Evolutionary conservation across 208 protist genomes (phyloP), one percentile per base, ranked within the genome.

Genomic region (Acanthamoeba castellanii): DNA sequence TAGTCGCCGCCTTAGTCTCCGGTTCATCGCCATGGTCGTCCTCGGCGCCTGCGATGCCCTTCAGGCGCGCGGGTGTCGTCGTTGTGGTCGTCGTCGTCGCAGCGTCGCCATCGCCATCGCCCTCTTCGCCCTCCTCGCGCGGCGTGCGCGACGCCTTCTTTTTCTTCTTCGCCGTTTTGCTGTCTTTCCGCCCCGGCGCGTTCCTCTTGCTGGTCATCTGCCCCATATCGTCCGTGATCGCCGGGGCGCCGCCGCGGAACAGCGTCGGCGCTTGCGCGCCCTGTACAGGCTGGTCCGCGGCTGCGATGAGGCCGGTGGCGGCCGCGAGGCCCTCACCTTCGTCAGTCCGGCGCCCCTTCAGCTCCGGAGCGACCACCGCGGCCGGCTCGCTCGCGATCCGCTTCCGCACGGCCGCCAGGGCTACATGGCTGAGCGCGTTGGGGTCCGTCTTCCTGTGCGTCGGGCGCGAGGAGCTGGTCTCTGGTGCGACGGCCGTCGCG

Each of bases 111-210:
- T 42, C 45, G 45, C 5, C 45, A 2, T 47, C 45, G 45, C 45
- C 45, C 45, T 64, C 57, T 27, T 64, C 57, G 57, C 57, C 20
- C 20, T 61, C 16, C 20, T 64, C 20, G 57, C 57, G 57, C 57
- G 57, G 57, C 14, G 37, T 84, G 27, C 32, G 7, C n/a, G 32
- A 37, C 27, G 13, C 27, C 27, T 27, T 84, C 74, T 50, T 84
- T 16, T 84, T 84, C 74, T 47, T 37, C 74, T 84, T 84, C 32
- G 22, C 74, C 74, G 22, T 84, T 84, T 84, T 84, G 18, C 74
- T 84, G 22, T 50, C n/a, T 84, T 84, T 32, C 32, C 74, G 6
- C 32, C 34, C 74, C 45, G 30, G 34, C 74, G 22, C 74, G 37
- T n/a, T 20, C 74, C 27, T 84, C n/a, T 37, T 9, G 25, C n/a